Evolutionary conservation across 202 grass and related monocot species (phyloP), one percentile per base, ranked within the genome.

Genomic region (Zoysia matrella): DNA sequence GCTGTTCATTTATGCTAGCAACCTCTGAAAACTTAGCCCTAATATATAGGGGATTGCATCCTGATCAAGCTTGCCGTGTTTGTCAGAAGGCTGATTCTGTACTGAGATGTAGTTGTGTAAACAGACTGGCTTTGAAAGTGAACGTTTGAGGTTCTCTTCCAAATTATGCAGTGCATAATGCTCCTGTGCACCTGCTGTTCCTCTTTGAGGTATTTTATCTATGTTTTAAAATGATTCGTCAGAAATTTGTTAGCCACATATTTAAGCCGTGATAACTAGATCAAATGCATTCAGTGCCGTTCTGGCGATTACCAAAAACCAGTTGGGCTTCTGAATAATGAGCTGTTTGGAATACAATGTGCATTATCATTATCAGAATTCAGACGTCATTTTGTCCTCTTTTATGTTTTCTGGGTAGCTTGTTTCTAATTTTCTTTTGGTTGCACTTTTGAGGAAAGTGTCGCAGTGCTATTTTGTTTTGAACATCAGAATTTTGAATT

Each of bases 41-140:
- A 36, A 36, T 36, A 36, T 36, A 36, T 36, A 36, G 30, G 30
- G 30, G 55, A 44, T 6, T 56, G 14, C 48, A 2, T 8, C 2
- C 1, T 60, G 10, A 41, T 68, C 10, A 5, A n/a, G 4, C 13
- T 5, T 42, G 13, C 49, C 2, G 1, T 36, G 10, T 36, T 36
- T 36, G 30, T 78, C 16, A 39, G 60, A 41, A n/a, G 54, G 43
- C 69, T 67, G 36, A 16, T 83, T 30, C 14, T 76, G 60, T 67
- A 9, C 10, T 79, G 60, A 47, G 6, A 36, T 36, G 18, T 74
- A 14, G 42, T 50, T 60, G 36, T n/a, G 50, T 60, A 52, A 53
- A 16, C 40, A 41, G 47, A 15, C 7, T 53, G 40, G 42, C 67
- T 72, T 62, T 13, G 6, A 7, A 4, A 22, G 13, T 44, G 7